Conservation (phyloP, 1,284 basidiomycete species). For the Ceratobasidium sp. region DNA sequence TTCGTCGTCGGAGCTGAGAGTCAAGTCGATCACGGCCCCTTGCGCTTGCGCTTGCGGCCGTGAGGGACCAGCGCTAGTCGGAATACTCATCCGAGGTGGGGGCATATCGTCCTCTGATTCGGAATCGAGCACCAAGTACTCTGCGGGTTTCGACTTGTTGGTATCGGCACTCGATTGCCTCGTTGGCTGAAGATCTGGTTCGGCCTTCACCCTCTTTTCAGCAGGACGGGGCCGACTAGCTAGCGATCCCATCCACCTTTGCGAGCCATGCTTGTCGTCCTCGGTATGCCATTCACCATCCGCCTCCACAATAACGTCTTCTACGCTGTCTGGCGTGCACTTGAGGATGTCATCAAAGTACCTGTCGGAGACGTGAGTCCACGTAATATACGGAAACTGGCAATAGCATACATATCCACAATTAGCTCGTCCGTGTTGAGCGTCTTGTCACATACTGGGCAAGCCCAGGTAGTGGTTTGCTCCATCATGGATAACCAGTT, state of each 20-base stretch:
- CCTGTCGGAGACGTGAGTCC: slow-evolving; percentile 55
- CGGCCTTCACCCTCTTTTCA: slow-evolving; percentile 40
- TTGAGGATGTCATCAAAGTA: slow-evolving; percentile 87
- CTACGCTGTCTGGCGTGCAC: slow-evolving; percentile 78
- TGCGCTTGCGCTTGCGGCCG: slow-evolving; percentile 15
- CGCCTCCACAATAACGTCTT: slow-evolving; percentile 93
- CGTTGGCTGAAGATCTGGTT: slow-evolving; percentile 26
- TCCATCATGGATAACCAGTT: slow-evolving; percentile 97
- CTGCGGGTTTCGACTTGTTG: slow-evolving; percentile 58
- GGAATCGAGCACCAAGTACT: slow-evolving; percentile 80
- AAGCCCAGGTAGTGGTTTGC: slow-evolving; percentile 94
- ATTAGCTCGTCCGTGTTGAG: slow-evolving; percentile 85
- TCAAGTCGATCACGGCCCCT: slow-evolving; percentile 75
- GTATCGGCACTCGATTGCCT: slow-evolving; percentile 37
- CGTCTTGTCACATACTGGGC: slow-evolving; percentile 91
- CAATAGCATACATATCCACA: slow-evolving; percentile 81
- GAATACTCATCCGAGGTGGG: background rate
- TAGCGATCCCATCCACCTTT: slow-evolving; percentile 64
- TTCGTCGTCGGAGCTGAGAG: slow-evolving; percentile 67
- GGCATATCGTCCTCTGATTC: slow-evolving; percentile 75
- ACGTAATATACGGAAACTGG: slow-evolving; percentile 26
- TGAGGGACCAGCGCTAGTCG: slow-evolving; percentile 5
- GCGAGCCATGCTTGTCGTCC: slow-evolving; percentile 84
- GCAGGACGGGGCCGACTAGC: slow-evolving; percentile 58
- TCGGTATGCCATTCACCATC: slow-evolving; percentile 95